Base-by-base conservation (phyloP, 2,329 filamentous ascomycete genomes). In the Cryphonectria japonica region DNA sequence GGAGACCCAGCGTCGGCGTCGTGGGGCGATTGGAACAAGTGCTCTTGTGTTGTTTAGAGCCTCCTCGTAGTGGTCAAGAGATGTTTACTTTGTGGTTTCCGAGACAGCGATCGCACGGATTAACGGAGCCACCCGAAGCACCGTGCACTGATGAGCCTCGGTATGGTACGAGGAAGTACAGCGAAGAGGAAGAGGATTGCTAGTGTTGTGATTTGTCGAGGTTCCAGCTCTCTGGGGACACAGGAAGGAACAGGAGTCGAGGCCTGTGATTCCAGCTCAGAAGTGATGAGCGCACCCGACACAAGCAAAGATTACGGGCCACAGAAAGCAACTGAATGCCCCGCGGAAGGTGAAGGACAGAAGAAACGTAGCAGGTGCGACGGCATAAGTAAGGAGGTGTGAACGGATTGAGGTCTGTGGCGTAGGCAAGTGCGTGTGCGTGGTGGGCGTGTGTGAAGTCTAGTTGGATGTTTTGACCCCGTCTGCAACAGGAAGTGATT, bases 401-500 rank as follows among this genome's bases (percentile, higher is more conserved):
- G 37, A 3, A 26, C 11, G 50, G 13, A 59, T 52, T 52, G 52
- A 50, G 50, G 61, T 34, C 5, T n/a, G 39, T 63, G 59, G 59
- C 59, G 61, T 39, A 52, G 26, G 41, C 26, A 16, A 26, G 62
- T 32, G 14, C 29, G 32, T 34, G 57, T 37, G 57, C 8, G 41
- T 64, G 26, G 39, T 41, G 39, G 34, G n/a, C n/a, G 62, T 50
- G 41, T 16, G 62, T 65, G 43, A 57, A 59, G 8, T 57, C 54
- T 3, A 43, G 50, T 43, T 59, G 34, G 64, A 66, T 66, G 64
- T 66, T 66, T 66, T 66, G 64, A 66, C 64, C 46, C 43, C 41
- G 50, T 66, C 64, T 66, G 32, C 64, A 66, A 22, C 41, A 52
- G 62, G 62, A 65, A 66, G 64, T 54, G 64, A 54, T 57, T 66